Evolutionary conservation across 768 basidiomycete species (phyloP).

Genomic region (Panaeolus cyanescens): DNA sequence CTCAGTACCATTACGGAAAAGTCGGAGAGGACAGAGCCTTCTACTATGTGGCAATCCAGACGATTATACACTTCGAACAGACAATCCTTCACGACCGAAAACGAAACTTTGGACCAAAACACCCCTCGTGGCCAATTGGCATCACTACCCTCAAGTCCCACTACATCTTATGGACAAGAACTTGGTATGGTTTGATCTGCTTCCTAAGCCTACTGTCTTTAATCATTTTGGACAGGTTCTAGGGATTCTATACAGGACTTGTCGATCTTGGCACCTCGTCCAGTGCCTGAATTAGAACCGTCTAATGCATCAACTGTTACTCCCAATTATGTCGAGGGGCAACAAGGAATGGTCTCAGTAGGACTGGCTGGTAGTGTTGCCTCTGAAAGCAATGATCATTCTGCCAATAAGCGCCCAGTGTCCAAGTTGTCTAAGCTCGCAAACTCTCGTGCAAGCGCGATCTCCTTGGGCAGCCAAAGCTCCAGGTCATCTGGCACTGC

Average conservation of each 20-base stretch:
- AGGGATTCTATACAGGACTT: neutral
- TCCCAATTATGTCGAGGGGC: slow-evolving; percentile 12
- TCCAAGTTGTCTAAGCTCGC: slow-evolving; percentile 75
- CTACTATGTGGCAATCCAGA: slow-evolving; percentile 47
- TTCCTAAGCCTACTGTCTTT: neutral
- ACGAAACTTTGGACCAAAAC: neutral
- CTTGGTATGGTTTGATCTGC: slow-evolving; percentile 43
- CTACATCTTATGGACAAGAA: slow-evolving; percentile 65
- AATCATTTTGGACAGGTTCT: neutral
- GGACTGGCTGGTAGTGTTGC: neutral
- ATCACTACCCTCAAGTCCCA: slow-evolving; percentile 42
- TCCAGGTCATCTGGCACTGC: slow-evolving; percentile 57
- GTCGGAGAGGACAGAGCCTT: slow-evolving; percentile 65
- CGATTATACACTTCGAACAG: slow-evolving; percentile 14
- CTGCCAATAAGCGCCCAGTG: slow-evolving; percentile 19
- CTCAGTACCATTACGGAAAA: slow-evolving; percentile 70
- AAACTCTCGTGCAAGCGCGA: slow-evolving; percentile 58
- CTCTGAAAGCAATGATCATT: neutral
- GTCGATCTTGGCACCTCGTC: neutral
- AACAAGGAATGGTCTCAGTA: neutral
- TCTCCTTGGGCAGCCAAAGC: slow-evolving; percentile 45
- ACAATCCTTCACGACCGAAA: neutral
- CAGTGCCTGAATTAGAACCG: slow-evolving; percentile 37
- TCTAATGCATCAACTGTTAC: slow-evolving; percentile 49
- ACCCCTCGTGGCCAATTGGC: slow-evolving; percentile 38